Conservation (phyloP, 106 monocot species). For the Allium cepa region DNA sequence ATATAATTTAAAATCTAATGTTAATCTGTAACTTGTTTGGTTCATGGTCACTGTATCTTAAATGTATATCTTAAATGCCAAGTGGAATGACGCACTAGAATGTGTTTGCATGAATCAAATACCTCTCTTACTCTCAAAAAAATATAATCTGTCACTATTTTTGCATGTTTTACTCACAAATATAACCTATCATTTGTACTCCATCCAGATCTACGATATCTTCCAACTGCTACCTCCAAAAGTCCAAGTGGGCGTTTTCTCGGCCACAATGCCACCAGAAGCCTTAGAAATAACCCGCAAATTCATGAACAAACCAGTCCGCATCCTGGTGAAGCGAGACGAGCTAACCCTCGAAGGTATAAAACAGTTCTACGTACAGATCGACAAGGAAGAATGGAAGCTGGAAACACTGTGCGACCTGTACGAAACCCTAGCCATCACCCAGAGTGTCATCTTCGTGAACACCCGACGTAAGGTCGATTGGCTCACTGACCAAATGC, state of each 20-base stretch:
- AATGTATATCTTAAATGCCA: no score
- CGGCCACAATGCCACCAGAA: conserved; percentile 26
- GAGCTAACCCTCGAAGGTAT: conserved; percentile 55
- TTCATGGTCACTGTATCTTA: no score
- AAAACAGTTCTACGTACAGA: conserved; percentile 50
- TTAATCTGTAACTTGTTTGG: no score
- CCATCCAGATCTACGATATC: conserved; percentile 65
- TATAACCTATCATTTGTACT: background rate
- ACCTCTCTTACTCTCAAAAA: background rate
- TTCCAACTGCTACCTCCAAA: conserved; percentile 64
- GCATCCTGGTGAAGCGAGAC: conserved; percentile 47
- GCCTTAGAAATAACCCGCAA: conserved; percentile 43
- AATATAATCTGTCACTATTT: background rate
- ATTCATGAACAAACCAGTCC: conserved; percentile 42
- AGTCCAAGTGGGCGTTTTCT: conserved; percentile 42
- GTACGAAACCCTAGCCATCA: conserved; percentile 31
- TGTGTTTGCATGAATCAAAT: no score
- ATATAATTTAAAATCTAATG: no score
- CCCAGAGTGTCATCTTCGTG: conserved; percentile 41
- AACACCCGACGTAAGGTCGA: conserved; percentile 40
- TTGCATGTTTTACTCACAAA: background rate
- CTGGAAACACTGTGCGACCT: conserved; percentile 44
- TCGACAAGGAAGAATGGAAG: conserved; percentile 49
- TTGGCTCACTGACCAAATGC: conserved; percentile 47
- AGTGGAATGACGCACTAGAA: no score